A percentile compares a stretch with the other conserved stretches of the same genome.
These are phyloP conservation scores for Cokeromyces recurvatus DNA, from an alignment of 371 early-diverging fungal species.

Conservation along the genomic window DNA sequence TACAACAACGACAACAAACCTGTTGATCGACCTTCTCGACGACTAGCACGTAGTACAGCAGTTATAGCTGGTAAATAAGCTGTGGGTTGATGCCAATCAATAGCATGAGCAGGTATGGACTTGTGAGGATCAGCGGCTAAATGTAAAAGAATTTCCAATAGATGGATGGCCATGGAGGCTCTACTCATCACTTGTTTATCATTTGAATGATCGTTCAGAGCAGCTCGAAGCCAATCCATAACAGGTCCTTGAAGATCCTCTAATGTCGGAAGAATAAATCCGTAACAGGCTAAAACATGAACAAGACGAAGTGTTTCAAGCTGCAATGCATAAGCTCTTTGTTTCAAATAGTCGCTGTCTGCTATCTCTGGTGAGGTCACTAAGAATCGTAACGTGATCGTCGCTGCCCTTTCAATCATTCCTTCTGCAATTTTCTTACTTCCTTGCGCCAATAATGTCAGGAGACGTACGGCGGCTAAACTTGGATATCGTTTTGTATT, in stretches of 20 bases:
- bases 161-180: conserved; percentile 18
- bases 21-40: conserved; percentile 1
- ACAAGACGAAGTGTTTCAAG: conserved; percentile 43
- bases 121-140: conserved; percentile 54
- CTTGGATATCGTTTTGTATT: conserved; percentile 22
- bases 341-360: conserved; percentile 9
- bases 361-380: conserved; percentile 37
- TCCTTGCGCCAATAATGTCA: conserved; percentile 41
- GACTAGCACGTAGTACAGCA: conserved; percentile 15
- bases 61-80: conserved; percentile 37
- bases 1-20: conserved; percentile 5
- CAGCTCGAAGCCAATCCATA: conserved; percentile 37
- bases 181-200: conserved; percentile 1
- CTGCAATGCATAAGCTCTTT: conserved; percentile 41
- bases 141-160: conserved; percentile 36
- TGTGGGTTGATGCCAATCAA: conserved; percentile 55
- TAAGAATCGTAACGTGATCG: conserved; percentile 34
- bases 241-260: conserved; percentile 39
- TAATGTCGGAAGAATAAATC: conserved; percentile 39
- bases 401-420: conserved; percentile 35
- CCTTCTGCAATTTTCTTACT: conserved; percentile 40
- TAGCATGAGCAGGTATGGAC: conserved; percentile 49
- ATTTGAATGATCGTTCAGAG: conserved; percentile 2
- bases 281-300: conserved; percentile 47
- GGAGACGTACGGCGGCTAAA: conserved; percentile 31